Percentiles rank a stretch among this genome's conserved stretches.
These are phyloP conservation scores for Paramecium bursaria DNA, from an alignment of 73 alveolate genomes.

Conservation along the genomic window DNA sequence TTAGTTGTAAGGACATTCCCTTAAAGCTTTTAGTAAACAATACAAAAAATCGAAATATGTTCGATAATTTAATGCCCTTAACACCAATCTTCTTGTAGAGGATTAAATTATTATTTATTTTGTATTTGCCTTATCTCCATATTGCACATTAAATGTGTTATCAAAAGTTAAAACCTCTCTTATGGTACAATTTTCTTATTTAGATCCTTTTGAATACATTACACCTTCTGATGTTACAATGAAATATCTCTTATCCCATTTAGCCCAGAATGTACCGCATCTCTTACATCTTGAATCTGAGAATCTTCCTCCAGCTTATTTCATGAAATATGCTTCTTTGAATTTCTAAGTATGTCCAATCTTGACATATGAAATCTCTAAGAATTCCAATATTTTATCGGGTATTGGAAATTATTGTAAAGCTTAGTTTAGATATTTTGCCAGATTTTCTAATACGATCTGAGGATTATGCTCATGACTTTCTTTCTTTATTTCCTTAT, in stretches of 20 bases:
- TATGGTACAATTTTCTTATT: neutral
- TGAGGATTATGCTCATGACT: too few species aligned
- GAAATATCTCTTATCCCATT: conserved; percentile 60
- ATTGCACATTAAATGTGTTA: conserved; percentile 32
- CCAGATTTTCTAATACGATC: too few species aligned
- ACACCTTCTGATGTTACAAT: conserved; percentile 23
- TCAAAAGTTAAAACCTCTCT: conserved; percentile 72
- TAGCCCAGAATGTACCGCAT: conserved; percentile 14
- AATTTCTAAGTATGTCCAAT: conserved; percentile 7
- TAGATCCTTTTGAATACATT: conserved; percentile 26
- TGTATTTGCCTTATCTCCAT: conserved; percentile 59
- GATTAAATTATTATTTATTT: conserved; percentile 54
- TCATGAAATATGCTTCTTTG: conserved; percentile 55
- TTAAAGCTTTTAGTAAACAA: conserved; percentile 43
- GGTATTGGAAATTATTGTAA: too few species aligned
- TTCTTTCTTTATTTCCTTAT: too few species aligned
- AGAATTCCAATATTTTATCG: neutral
- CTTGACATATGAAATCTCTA: neutral
- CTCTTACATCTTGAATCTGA: neutral
- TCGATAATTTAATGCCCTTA: conserved; percentile 29
- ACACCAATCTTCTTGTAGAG: conserved; percentile 38
- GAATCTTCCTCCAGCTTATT: conserved; percentile 44
- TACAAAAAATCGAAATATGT: conserved; percentile 52
- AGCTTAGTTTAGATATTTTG: too few species aligned
- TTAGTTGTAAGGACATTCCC: conserved; percentile 50